Base-by-base conservation (phyloP, 2,329 filamentous ascomycete genomes). In the Magnaporthiopsis rhizophila region DNA sequence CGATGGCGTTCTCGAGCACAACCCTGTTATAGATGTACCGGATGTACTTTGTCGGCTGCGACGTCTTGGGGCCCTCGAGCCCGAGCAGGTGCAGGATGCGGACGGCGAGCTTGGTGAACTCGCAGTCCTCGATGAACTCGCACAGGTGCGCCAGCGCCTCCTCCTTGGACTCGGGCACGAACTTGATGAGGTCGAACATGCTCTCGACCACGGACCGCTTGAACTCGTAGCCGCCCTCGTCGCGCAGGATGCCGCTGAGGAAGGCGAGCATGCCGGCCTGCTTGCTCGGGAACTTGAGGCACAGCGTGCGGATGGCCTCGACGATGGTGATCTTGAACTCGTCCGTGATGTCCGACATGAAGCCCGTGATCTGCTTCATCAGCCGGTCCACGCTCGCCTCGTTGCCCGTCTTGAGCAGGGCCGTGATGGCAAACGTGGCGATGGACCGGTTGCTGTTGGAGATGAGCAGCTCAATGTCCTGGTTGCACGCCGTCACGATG, bases 301-400 rank as follows among this genome's bases (percentile, higher is more conserved):
- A 98, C 57, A 99, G 81, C 3, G 95, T 98, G 66, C 95, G 90
- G 73, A 99, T 97, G 58, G 95, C 95, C 77, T 99, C 95, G 58
- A 99, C 94, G 72, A 99, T 97, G n/a, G 95, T 99, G 70, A 99
- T 97, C 83, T 98, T 99, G 83, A 99, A 99, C 77, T 99, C 95
- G 74, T 99, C 95, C 8, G 94, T 97, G 69, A 98, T 98, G 77
- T 98, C 95, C 5, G 93, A 91, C 95, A 99, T 98, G 81, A 99
- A 97, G 56, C 90, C 89, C 30, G 92, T 92, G 67, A 99, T 98
- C 76, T 98, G 93, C 84, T 97, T 97, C 92, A 99, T 97, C 69
- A 99, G 80, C 64, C 95, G 88, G 75, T 99, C 95, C 59, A 99
- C 95, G 69, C 92, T 97, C 56, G 91, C 91, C 79, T 99, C 95